Conservation (phyloP, 768 basidiomycete genomes). For the Mycena maculata region DNA sequence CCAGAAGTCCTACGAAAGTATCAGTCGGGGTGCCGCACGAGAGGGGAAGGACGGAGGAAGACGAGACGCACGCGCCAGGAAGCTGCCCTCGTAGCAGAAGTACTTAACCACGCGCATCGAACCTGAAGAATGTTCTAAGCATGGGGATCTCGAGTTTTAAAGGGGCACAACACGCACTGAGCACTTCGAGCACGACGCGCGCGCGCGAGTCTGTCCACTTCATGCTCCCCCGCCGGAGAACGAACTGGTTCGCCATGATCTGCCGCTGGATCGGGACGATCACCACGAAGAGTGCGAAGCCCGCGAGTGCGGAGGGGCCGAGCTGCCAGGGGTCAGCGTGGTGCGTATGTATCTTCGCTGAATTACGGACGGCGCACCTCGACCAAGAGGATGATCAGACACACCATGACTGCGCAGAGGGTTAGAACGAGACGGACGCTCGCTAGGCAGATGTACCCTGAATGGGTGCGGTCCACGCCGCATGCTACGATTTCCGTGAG, state of each 20-base stretch:
- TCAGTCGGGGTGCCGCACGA: too few species aligned
- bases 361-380: too few species aligned
- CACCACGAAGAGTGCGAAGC: slow-evolving; percentile 61
- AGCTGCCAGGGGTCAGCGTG: slow-evolving; percentile 44
- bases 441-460: too few species aligned
- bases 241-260: slow-evolving; percentile 58
- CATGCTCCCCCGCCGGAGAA: slow-evolving; percentile 55
- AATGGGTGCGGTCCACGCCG: too few species aligned
- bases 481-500: too few species aligned
- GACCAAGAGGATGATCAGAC: too few species aligned
- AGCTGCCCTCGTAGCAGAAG: slow-evolving; percentile 52
- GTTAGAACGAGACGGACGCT: too few species aligned
- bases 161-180: slow-evolving; percentile 51
- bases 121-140: too few species aligned
- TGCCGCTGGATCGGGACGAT: slow-evolving; percentile 60
- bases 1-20: slow-evolving; percentile 2
- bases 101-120: slow-evolving; percentile 61
- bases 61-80: neutral
- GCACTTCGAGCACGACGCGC: slow-evolving; percentile 57
- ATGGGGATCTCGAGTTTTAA: too few species aligned
- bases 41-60: too few species aligned
- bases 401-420: too few species aligned
- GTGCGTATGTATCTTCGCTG: too few species aligned
- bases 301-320: slow-evolving; percentile 62
- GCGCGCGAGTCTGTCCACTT: slow-evolving; percentile 61